phyloP scores from a whole-genome alignment of 305 asterid species.

The Vinca major region DNA sequence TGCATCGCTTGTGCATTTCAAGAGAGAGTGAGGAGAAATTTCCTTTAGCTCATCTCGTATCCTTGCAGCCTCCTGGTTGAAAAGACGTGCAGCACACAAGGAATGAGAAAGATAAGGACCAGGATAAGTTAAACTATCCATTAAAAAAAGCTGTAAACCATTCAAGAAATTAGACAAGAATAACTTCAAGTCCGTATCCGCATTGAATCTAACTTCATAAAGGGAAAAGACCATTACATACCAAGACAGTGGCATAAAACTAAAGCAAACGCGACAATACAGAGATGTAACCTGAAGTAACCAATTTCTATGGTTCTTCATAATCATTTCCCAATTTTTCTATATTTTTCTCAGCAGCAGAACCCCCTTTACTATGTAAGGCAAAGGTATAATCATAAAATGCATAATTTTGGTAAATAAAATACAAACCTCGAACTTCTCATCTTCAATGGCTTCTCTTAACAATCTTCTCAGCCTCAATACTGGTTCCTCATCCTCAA shows the following conservation, averaged over 20 bases:
- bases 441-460: conserved; percentile 65
- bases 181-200: neutral
- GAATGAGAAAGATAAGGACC: neutral
- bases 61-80: conserved; percentile 60
- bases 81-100: neutral
- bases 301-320: neutral
- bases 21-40: conserved; percentile 55
- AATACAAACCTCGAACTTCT: conserved; percentile 60
- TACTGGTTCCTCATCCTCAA: conserved; percentile 75
- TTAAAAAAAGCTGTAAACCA: neutral
- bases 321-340: neutral
- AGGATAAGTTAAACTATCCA: conserved; percentile 2
- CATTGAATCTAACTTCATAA: neutral
- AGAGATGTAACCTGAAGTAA: neutral
- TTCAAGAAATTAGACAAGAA: conserved; percentile 3
- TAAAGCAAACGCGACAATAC: neutral
- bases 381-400: neutral
- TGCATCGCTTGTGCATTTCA: conserved; percentile 80
- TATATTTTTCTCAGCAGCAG: neutral
- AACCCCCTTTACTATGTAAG: neutral
- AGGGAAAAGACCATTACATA: neutral
- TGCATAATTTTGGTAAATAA: neutral
- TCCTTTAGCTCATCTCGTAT: conserved; percentile 53
- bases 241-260: neutral
- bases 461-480: conserved; percentile 52